Base-by-base conservation (phyloP, 179 eudicot species). In the Camellia oleifera region DNA sequence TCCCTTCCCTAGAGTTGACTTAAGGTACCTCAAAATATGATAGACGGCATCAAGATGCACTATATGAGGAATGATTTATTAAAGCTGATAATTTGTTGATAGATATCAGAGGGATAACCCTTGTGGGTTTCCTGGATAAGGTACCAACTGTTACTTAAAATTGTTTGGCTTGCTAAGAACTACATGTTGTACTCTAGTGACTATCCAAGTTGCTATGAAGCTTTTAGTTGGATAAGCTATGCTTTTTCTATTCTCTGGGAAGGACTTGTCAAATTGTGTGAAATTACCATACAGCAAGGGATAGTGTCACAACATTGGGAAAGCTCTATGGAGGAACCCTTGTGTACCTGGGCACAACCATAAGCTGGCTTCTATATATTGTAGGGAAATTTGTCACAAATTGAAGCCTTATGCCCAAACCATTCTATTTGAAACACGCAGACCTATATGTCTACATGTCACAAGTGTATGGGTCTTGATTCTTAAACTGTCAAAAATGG, bases 161-260 rank as follows among this genome's bases (percentile, higher is more conserved):
- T 48, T 48, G 12, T 11, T 18, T 77, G 61, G 68, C 46, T 18
- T 67, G 45, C 23, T 44, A 18, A n/a, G 58, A 66, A 48, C 14
- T 20, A 63, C 46, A 20, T 5, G 5, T 48, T 48, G 14, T 70
- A 26, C 54, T 48, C 6, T 64, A 8, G 15, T 64, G 17, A 60
- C 67, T 48, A 15, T 63, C 67, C 32, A 56, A 54, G 5, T 62
- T 62, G 62, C 53, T 79, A 17, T 60, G 53, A n/a, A 76, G 69
- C n/a, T 76, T 62, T 20, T 61, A 46, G 14, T 62, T 46, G 4
- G 42, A 48, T 45, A 18, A 4, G 52, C 42, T 77, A 8, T 64
- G 3, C 32, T 32, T 50, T 54, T 72, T 23, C 7, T 40, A 0
- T 74, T 26, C 17, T 12, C 42, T 56, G 14, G 44, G 54, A 40